A percentile compares a stretch with the other conserved stretches of the same genome.
Evolutionary conservation across 108 stramenopile species (phyloP).

Genomic region (Poteriospumella lacustris): DNA sequence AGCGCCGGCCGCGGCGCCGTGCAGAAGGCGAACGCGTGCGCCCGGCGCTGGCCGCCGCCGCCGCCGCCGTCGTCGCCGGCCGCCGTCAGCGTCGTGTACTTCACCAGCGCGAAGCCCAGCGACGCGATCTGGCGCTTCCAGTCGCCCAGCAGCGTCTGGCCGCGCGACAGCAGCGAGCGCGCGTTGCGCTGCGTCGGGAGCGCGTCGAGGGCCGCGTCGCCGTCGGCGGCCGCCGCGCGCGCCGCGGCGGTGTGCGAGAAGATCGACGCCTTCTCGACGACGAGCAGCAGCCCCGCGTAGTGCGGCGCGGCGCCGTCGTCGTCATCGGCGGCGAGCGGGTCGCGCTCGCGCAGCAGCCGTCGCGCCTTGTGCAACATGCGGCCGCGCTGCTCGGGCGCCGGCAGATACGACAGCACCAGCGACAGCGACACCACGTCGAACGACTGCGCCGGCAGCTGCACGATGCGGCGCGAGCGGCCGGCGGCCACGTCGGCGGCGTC

Average conservation of each 20-base stretch:
- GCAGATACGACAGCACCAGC: slow-evolving; percentile 34
- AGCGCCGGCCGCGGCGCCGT: neutral
- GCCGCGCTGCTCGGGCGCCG: slow-evolving; percentile 11
- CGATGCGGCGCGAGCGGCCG: neutral
- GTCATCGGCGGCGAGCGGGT: neutral
- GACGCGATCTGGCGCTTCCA: too few species aligned
- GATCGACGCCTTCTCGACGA: neutral
- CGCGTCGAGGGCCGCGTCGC: too few species aligned
- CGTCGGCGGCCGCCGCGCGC: too few species aligned
- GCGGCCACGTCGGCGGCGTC: neutral
- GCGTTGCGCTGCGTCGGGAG: too few species aligned
- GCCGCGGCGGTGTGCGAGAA: too few species aligned
- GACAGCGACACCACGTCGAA: slow-evolving; percentile 30
- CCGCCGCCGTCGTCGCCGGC: too few species aligned
- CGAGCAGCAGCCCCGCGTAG: neutral
- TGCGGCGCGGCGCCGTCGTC: neutral
- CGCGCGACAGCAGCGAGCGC: too few species aligned
- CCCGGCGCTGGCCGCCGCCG: too few species aligned
- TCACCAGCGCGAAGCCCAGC: too few species aligned
- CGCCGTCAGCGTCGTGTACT: too few species aligned
- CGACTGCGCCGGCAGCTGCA: slow-evolving; percentile 5
- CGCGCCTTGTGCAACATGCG: slow-evolving; percentile 24
- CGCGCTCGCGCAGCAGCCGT: neutral
- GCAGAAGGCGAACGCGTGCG: too few species aligned
- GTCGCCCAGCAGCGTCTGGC: too few species aligned